A percentile compares a stretch with the other conserved stretches of the same genome.
These are phyloP conservation scores for Tolypocladium ovalisporum DNA, from an alignment of 2,329 filamentous ascomycete species.

Conservation along the genomic window DNA sequence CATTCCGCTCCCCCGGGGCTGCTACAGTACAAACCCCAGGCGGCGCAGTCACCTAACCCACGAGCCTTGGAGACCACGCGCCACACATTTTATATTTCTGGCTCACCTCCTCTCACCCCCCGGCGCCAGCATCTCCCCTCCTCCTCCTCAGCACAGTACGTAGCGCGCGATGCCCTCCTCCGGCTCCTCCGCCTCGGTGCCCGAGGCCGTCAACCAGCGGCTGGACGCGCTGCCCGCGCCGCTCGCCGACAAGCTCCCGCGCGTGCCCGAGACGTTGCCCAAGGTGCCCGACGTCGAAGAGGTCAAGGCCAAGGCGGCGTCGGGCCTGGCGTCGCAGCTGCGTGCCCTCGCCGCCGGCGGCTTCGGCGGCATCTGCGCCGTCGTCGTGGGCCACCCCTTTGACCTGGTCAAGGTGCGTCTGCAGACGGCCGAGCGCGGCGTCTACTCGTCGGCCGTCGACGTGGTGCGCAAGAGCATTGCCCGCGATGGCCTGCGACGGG, in stretches of 20 bases:
- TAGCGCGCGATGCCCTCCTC: constrained; percentile 2
- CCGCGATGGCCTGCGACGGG: constrained; percentile 67
- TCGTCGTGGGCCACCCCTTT: constrained; percentile 91
- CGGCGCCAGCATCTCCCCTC: neutral
- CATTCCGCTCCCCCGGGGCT: constrained; percentile 1
- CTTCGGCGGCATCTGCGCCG: constrained; percentile 87
- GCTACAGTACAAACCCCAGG: neutral
- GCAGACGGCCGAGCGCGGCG: constrained; percentile 89
- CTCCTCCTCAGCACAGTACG: neutral
- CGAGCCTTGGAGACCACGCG: neutral
- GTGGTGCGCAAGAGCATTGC: constrained; percentile 84
- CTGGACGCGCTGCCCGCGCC: constrained; percentile 12
- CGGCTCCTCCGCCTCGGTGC: constrained; percentile 5
- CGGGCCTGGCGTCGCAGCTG: constrained; percentile 39
- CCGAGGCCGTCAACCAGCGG: constrained; percentile 12
- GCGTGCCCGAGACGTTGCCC: constrained; percentile 28
- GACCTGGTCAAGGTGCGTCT: constrained; percentile 95
- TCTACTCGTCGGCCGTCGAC: constrained; percentile 84
- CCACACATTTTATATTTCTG: neutral
- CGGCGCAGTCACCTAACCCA: constrained; percentile 3
- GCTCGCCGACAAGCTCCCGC: constrained; percentile 33
- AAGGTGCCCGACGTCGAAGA: constrained; percentile 25
- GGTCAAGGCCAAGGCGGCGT: constrained; percentile 24
- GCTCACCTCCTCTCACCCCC: neutral
- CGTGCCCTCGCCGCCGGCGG: constrained; percentile 82